These are phyloP conservation scores for Rhodomyrtus psidioides DNA, from an alignment of 441 rosid genomes.

Conservation along the genomic window DNA sequence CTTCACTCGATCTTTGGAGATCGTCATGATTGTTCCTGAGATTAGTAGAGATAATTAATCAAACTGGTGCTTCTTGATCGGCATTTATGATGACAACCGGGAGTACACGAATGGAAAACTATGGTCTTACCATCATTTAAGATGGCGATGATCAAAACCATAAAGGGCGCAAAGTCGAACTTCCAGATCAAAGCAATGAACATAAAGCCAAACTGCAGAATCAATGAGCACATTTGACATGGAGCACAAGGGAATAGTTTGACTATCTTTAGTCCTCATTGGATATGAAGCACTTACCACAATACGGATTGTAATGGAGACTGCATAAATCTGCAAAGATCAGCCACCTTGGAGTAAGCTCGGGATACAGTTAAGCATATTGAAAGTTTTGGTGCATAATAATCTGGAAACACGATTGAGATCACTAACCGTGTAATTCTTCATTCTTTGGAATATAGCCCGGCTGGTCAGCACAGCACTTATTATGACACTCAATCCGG, in stretches of 20 bases:
- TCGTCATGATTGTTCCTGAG: neutral
- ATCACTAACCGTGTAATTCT: constrained; percentile 3
- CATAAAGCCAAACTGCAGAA: neutral
- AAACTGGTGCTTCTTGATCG: neutral
- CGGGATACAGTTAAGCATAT: neutral
- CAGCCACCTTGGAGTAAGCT: neutral
- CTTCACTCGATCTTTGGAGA: constrained; percentile 2
- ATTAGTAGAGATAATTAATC: neutral
- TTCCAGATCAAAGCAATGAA: neutral
- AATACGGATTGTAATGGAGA: neutral
- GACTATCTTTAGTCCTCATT: neutral
- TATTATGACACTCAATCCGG: constrained; percentile 7
- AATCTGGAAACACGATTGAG: neutral
- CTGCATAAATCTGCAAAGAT: neutral
- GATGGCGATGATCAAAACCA: constrained; percentile 3
- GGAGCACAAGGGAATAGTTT: neutral
- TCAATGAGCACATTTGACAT: neutral
- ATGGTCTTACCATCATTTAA: neutral
- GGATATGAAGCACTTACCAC: neutral
- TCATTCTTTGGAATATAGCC: constrained; percentile 14
- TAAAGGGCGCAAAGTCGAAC: neutral
- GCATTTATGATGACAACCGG: neutral
- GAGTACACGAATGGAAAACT: neutral
- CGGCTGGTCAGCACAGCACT: constrained; percentile 7
- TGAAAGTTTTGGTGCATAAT: neutral